Conservation (phyloP, 73 alveolate genomes). For the Paramecium bursaria region DNA sequence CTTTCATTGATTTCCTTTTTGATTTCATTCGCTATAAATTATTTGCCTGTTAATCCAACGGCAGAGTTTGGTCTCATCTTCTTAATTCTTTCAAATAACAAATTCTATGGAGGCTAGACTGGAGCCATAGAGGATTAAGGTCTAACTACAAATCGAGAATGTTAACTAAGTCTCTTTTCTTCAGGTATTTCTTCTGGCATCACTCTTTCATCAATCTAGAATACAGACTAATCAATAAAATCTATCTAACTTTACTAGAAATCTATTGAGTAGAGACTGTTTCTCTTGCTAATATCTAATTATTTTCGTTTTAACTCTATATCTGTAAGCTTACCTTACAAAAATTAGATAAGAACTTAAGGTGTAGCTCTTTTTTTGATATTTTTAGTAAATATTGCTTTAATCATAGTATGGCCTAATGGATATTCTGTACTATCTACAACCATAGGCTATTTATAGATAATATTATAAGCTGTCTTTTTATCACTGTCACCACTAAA, state of each 20-base stretch:
- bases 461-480: conserved; percentile 17
- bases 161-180: neutral
- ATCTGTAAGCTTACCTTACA: neutral
- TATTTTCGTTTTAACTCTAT: neutral
- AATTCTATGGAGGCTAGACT: neutral
- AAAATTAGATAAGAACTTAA: neutral
- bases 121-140: conserved; percentile 19
- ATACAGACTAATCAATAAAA: neutral
- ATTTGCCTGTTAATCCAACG: conserved; percentile 42
- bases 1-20: conserved; percentile 26
- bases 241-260: conserved; percentile 39
- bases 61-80: conserved; percentile 53
- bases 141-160: conserved; percentile 14
- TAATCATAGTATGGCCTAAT: neutral
- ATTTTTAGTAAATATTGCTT: conserved; percentile 7
- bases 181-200: conserved; percentile 23
- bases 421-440: conserved; percentile 20
- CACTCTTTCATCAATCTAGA: neutral
- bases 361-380: conserved; percentile 7
- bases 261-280: conserved; percentile 4
- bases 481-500: conserved; percentile 26
- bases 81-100: neutral
- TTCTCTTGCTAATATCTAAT: neutral
- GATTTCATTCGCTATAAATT: conserved; percentile 18
- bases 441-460: conserved; percentile 18